Base-by-base conservation (phyloP, 169 alveolate genomes). In the Besnoitia besnoiti region DNA sequence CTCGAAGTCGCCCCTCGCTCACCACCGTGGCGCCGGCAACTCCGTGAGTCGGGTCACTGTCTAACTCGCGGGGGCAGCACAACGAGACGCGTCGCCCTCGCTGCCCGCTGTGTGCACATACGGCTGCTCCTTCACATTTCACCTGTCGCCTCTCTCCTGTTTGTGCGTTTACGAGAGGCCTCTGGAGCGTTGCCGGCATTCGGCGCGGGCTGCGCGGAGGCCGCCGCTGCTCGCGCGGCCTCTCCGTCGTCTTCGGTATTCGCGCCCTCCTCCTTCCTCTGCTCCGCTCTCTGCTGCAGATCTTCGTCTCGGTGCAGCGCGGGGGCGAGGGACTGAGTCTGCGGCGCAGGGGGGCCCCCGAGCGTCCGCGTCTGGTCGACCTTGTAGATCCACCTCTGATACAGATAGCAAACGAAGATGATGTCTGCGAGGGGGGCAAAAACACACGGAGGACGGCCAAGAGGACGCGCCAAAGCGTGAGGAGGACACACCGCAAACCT, bases 321-420 rank as follows among this genome's bases (percentile, higher is more conserved):
- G 21, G 80, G 12, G 33, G 80, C 80, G 21, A 39, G 73, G 73
- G n/a, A n/a, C n/a, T n/a, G 35, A 33, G 73, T 8, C 35, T 12
- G 73, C 19, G 85, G 21, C 35, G 87, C 62, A 42, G 87, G 87
- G 39, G 59, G 47, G 35, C 75, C 85, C 67, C 80, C 95, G 42
- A 75, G 39, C 35, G 94, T 75, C 42, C 95, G 42, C 33, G 59
- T 76, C 75, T 92, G 76, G 82, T 94, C 95, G 2, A 92, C 96
- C 10, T 89, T 37, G 91, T 97, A 96, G 4, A 94, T 96, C 98
- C 99, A 97, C 89, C 99, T 95, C 95, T 98, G 98, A 92, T 98
- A 98, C 42, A 98, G 89, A 88, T 98, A 98, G 85, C 97, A 96
- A 2, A 98, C 90, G 96, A 98, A 98, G 46, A 98, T 97, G 30